These are phyloP conservation scores for Phytophthora melonis DNA, from an alignment of 352 stramenopile species.

Conservation along the genomic window DNA sequence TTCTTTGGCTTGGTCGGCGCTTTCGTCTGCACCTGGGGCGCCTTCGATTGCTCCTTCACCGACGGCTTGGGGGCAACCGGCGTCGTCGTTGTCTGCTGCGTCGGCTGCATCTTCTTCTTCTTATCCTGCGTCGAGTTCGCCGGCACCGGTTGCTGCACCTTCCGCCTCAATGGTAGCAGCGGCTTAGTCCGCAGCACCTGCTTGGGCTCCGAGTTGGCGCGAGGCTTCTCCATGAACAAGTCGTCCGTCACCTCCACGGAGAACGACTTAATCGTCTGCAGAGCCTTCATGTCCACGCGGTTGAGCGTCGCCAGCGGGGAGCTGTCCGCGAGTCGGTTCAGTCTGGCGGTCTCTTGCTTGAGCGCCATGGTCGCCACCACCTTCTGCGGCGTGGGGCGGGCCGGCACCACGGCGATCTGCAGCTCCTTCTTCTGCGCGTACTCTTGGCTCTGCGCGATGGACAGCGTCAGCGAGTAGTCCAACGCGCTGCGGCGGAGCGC, in stretches of 20 bases:
- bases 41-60: conserved; percentile 19
- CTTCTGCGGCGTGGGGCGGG: conserved; percentile 31
- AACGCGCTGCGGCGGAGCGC: conserved; percentile 55
- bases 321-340: conserved; percentile 17
- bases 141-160: conserved; percentile 21
- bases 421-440: conserved; percentile 35
- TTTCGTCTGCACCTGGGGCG: conserved; percentile 7
- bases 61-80: conserved; percentile 6
- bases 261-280: conserved; percentile 23
- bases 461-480: conserved; percentile 69
- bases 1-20: conserved; percentile 19
- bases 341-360: conserved; percentile 22
- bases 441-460: conserved; percentile 54
- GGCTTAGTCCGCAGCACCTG: conserved; percentile 33
- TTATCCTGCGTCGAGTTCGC: conserved; percentile 4
- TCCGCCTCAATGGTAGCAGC: conserved; percentile 31
- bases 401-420: conserved; percentile 35
- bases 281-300: conserved; percentile 28
- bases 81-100: conserved; percentile 8
- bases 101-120: conserved; percentile 17
- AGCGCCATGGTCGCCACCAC: conserved; percentile 36
- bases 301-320: conserved; percentile 25
- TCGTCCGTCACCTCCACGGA: conserved; percentile 13
- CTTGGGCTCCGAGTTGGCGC: conserved; percentile 43
- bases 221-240: conserved; percentile 31